Conservation (phyloP, 164 flowering plant species). For the Umbellularia californica region DNA sequence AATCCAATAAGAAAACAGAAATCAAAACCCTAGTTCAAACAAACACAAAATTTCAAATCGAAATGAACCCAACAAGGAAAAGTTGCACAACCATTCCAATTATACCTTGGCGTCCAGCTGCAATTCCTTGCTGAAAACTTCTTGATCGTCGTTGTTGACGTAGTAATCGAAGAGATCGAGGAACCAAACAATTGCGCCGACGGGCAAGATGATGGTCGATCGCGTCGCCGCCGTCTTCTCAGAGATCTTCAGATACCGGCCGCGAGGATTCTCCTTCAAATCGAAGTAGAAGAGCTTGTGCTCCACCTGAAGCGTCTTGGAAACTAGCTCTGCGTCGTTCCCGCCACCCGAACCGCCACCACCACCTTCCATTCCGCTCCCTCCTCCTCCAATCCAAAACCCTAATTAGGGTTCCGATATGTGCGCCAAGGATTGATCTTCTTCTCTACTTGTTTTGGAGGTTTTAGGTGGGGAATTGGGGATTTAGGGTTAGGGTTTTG, state of each 20-base stretch:
- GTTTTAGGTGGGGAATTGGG: too few species aligned
- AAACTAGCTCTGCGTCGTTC: constrained; percentile 81
- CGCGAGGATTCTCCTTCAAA: constrained; percentile 97
- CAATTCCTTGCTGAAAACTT: constrained; percentile 84
- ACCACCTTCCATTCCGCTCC: background rate
- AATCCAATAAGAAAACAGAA: too few species aligned
- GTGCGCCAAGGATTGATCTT: too few species aligned
- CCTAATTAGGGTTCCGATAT: too few species aligned
- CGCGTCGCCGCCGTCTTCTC: constrained; percentile 96
- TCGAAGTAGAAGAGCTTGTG: constrained; percentile 98
- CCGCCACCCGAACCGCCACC: constrained; percentile 49
- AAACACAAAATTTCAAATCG: background rate
- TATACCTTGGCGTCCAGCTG: constrained; percentile 85
- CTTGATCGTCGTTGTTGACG: constrained; percentile 68
- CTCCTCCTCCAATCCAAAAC: background rate
- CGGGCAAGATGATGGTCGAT: constrained; percentile 94
- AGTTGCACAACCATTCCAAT: background rate
- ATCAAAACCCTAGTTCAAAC: background rate
- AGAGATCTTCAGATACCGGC: constrained; percentile 86
- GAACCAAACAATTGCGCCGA: constrained; percentile 84
- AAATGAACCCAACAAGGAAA: background rate
- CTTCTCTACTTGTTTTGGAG: too few species aligned
- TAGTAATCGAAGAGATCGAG: constrained; percentile 96
- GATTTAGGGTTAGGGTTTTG: too few species aligned
- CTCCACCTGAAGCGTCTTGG: constrained; percentile 94